Evolutionary conservation across 1,284 basidiomycete species (phyloP).

Genomic region (Boletus sp.): DNA sequence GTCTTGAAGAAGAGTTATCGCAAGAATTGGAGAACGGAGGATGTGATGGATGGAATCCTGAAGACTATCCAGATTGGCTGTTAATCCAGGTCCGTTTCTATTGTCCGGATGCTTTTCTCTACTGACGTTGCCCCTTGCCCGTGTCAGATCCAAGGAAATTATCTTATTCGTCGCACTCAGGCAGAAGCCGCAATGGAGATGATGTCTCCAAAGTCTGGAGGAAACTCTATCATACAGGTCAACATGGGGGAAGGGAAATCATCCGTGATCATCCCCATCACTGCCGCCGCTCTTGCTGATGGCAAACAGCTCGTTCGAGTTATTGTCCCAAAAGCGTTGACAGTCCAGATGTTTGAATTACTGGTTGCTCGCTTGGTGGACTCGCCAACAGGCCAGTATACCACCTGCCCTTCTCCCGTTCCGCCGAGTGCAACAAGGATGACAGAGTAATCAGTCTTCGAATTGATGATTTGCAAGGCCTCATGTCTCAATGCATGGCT

Average conservation of each 20-base stretch:
- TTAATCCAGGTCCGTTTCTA: constrained; percentile 12
- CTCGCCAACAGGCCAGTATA: constrained; percentile 46
- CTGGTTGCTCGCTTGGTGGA: constrained; percentile 43
- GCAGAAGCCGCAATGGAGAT: not conserved
- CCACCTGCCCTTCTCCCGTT: constrained; percentile 48
- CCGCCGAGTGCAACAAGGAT: too few species aligned
- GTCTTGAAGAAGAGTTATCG: not conserved
- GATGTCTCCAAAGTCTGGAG: not conserved
- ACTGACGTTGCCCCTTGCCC: too few species aligned
- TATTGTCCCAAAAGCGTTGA: constrained; percentile 45
- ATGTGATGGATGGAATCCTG: too few species aligned
- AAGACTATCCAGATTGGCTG: constrained; percentile 1
- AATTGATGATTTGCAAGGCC: not conserved
- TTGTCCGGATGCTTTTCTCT: too few species aligned
- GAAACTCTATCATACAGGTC: not conserved
- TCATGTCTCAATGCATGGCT: not conserved
- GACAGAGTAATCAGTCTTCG: too few species aligned
- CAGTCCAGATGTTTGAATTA: constrained; percentile 45
- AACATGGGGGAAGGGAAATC: constrained; percentile 31
- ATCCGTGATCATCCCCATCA: constrained; percentile 52
- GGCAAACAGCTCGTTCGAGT: constrained; percentile 45
- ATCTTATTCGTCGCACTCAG: not conserved
- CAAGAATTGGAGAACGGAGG: not conserved
- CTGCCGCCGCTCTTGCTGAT: constrained; percentile 41
- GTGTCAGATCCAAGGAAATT: not conserved